Evolutionary conservation across 2,329 filamentous ascomycete genomes (phyloP).

Genomic region (Kalmusia sp.): DNA sequence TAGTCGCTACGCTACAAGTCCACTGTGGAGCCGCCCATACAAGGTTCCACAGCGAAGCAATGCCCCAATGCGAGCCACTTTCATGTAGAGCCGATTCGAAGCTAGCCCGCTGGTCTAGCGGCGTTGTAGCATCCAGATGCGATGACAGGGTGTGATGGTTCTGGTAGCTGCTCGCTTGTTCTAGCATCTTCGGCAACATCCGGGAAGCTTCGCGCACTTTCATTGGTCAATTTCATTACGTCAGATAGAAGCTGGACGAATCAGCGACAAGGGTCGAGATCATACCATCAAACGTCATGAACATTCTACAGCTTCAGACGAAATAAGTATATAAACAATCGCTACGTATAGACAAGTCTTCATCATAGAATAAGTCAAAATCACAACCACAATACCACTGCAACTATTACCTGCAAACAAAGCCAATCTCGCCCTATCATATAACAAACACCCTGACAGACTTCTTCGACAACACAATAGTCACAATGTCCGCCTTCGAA

Average conservation of each 20-base stretch:
- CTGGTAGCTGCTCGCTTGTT: constrained; percentile 3
- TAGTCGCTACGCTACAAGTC: not conserved
- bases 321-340: too few species aligned
- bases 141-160: not conserved
- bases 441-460: too few species aligned
- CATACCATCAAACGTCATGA: not conserved
- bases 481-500: constrained; percentile 7
- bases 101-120: not conserved
- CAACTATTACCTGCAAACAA: not conserved
- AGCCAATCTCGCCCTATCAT: too few species aligned
- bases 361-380: not conserved
- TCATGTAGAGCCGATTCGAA: not conserved
- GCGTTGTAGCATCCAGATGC: not conserved
- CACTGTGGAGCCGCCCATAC: not conserved
- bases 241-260: not conserved
- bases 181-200: constrained; percentile 3
- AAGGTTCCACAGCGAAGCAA: not conserved
- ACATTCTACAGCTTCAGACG: not conserved
- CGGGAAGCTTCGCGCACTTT: constrained; percentile 8
- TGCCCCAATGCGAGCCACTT: not conserved
- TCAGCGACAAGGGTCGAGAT: not conserved
- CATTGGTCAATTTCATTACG: not conserved
- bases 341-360: too few species aligned
- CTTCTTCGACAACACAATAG: not conserved
- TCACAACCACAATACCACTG: not conserved